Evolutionary conservation across 1,284 basidiomycete species (phyloP), one percentile per base, ranked within the genome.

Genomic region (Butyriboletus appendiculatus): DNA sequence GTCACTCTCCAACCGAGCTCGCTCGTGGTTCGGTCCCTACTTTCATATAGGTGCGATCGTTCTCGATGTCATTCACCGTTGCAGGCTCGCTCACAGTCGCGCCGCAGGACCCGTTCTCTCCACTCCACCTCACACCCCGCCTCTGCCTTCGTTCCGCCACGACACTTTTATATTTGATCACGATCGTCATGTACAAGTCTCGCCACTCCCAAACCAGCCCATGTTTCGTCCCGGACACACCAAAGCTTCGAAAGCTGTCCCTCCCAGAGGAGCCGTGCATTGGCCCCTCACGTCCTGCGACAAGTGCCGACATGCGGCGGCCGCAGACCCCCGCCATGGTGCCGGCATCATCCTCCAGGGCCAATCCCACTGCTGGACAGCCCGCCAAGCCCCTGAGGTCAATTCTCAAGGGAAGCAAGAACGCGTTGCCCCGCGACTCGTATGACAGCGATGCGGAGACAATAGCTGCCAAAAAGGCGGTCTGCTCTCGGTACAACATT

Each of bases 391-490:
- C 66, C 59, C 57, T 68, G 20, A 69, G 44, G 48, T 66, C 66
- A n/a, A 69, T 72, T 24, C 61, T 68, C 55, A 68, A 72, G 65
- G 66, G 69, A 3, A 40, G 24, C 35, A 66, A 34, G 32, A 52
- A 37, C 41, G 20, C 52, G 15, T 55, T 37, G n/a, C 18, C 49
- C 39, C 41, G 37, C 48, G 68, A 68, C 45, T 62, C 56, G 8
- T 72, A 69, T 16, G 66, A 72, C 10, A 71, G 66, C 61, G 66
- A 68, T 16, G 62, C 65, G 0, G 70, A 68, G 45, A 56, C 58
- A 0, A n/a, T 59, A 4, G 47, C 61, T 16, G 41, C 65, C 24
- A 68, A 72, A 35, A 66, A 65, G 50, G 55, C 38, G 5, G 48
- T 50, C 26, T 42, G 63, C 47, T 57, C 55, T 24, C 56, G 28